phyloP scores from a whole-genome alignment of 192 early-diverging fungal species.

The Entomortierella chlamydospora region DNA sequence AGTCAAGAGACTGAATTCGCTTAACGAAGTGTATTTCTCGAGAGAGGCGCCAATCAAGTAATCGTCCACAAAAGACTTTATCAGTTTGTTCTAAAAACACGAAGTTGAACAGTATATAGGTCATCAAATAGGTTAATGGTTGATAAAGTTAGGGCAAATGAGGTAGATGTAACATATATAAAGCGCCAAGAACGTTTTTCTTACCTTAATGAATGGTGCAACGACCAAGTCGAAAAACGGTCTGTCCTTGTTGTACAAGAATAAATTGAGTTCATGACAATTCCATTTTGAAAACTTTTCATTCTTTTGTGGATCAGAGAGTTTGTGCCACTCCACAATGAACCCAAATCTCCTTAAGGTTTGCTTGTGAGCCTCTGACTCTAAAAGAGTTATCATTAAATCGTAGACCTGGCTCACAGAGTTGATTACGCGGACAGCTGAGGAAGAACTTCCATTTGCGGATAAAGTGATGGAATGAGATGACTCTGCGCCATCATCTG shows the following conservation, averaged over 20 bases:
- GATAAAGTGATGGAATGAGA: slow-evolving; percentile 17
- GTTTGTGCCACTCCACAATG: slow-evolving; percentile 48
- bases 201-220: slow-evolving; percentile 58
- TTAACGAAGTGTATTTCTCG: slow-evolving; percentile 31
- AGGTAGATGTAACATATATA: neutral
- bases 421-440: slow-evolving; percentile 38
- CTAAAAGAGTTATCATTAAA: slow-evolving; percentile 38
- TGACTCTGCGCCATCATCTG: neutral
- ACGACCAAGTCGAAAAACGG: slow-evolving; percentile 54
- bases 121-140: too few species aligned
- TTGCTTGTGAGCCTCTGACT: slow-evolving; percentile 3
- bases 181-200: neutral
- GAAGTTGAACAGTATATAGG: slow-evolving; percentile 6
- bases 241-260: slow-evolving; percentile 60
- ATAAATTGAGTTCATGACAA: slow-evolving; percentile 63
- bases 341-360: slow-evolving; percentile 43
- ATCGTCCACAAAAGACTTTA: slow-evolving; percentile 59
- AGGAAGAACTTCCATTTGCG: slow-evolving; percentile 33
- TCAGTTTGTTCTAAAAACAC: slow-evolving; percentile 57
- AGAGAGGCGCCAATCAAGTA: slow-evolving; percentile 57
- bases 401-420: slow-evolving; percentile 47
- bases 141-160: neutral
- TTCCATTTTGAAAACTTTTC: slow-evolving; percentile 46
- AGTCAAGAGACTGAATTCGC: slow-evolving; percentile 38
- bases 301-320: slow-evolving; percentile 38